Conservation (phyloP, 2,329 filamentous ascomycete species). For the Aspergillus fijiensis region DNA sequence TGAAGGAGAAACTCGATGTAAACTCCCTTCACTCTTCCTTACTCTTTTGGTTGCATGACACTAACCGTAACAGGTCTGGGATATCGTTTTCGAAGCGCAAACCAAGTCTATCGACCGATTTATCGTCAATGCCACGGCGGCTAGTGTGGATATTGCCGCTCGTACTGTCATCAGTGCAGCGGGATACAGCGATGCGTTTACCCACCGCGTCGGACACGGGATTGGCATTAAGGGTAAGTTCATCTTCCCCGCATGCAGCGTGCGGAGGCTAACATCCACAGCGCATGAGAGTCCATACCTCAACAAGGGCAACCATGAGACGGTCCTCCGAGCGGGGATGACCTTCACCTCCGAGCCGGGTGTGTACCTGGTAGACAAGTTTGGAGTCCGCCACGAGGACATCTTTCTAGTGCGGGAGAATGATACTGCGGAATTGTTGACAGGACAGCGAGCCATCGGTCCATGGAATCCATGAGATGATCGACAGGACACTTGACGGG, state of each 20-base stretch:
- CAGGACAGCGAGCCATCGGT: conserved; percentile 51
- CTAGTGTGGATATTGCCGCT: conserved; percentile 62
- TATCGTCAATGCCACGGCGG: conserved; percentile 54
- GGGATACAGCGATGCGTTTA: conserved; percentile 60
- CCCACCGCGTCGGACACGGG: conserved; percentile 62
- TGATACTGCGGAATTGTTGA: conserved; percentile 57
- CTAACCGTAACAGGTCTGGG: conserved; percentile 49
- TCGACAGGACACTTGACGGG: neutral
- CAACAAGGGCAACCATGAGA: conserved; percentile 59
- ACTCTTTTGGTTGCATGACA: neutral
- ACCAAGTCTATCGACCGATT: conserved; percentile 55
- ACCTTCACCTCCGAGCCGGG: conserved; percentile 64
- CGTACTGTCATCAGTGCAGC: conserved; percentile 57
- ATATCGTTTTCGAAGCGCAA: conserved; percentile 63
- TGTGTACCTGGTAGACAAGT: conserved; percentile 59
- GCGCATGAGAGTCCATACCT: conserved; percentile 64
- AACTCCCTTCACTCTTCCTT: too few relatives aligned
- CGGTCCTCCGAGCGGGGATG: conserved; percentile 56
- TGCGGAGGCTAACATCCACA: conserved; percentile 1
- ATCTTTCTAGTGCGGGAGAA: conserved; percentile 57
- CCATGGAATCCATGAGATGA: conserved; percentile 52
- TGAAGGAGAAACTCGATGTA: conserved; percentile 50
- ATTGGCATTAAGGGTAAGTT: conserved; percentile 60
- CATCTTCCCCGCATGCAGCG: neutral
- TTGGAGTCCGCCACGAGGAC: conserved; percentile 64